These are phyloP conservation scores for Penicillium sclerotiorum DNA, from an alignment of 2,329 filamentous ascomycete genomes.

Conservation along the genomic window DNA sequence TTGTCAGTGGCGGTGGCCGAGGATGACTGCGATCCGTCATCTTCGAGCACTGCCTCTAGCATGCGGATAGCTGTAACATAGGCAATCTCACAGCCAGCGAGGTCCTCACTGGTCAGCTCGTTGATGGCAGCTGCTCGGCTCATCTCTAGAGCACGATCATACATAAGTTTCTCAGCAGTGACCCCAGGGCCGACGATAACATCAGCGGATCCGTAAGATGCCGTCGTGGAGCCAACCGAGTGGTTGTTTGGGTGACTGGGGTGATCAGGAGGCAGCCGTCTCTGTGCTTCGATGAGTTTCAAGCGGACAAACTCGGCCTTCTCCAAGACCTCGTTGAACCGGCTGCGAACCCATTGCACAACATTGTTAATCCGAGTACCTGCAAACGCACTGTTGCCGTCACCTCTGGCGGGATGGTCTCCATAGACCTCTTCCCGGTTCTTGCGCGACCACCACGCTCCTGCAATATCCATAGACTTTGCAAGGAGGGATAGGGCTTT, in stretches of 20 bases:
- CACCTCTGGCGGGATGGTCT: slow-evolving; percentile 48
- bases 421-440: slow-evolving; percentile 63
- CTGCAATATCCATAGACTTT: slow-evolving; percentile 94
- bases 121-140: slow-evolving; percentile 91
- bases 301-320: slow-evolving; percentile 94
- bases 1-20: slow-evolving; percentile 36
- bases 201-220: slow-evolving; percentile 68
- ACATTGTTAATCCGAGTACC: slow-evolving; percentile 82
- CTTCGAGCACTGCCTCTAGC: slow-evolving; percentile 91
- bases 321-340: slow-evolving; percentile 96
- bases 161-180: slow-evolving; percentile 96
- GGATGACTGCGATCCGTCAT: slow-evolving; percentile 59
- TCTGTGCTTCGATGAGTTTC: slow-evolving; percentile 84
- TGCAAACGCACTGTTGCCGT: slow-evolving; percentile 54
- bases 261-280: slow-evolving; percentile 79
- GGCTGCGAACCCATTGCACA: slow-evolving; percentile 90
- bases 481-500: slow-evolving; percentile 88
- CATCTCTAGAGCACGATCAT: slow-evolving; percentile 96
- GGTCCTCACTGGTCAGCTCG: slow-evolving; percentile 88
- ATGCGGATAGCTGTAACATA: slow-evolving; percentile 93
- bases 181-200: slow-evolving; percentile 85
- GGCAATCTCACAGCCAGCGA: slow-evolving; percentile 84
- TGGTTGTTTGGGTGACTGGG: slow-evolving; percentile 83
- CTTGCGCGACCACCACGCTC: slow-evolving; percentile 85
- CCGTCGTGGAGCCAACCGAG: slow-evolving; percentile 59